Evolutionary conservation across 495 filamentous ascomycete genomes (phyloP).

Genomic region (Staphylotrichum longicolle): DNA sequence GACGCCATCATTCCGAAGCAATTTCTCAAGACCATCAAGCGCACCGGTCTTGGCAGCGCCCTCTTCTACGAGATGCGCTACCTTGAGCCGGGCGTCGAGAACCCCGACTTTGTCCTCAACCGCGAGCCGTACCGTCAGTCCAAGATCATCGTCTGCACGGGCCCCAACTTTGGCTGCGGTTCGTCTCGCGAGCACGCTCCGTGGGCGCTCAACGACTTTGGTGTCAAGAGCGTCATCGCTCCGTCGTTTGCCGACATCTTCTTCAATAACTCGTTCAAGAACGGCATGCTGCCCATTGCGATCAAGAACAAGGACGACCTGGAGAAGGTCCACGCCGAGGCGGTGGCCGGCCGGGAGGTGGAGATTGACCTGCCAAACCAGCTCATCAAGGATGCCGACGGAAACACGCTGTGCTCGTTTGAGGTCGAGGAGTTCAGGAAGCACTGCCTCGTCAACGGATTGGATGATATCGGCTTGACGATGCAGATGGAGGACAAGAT

Average conservation of each 20-base stretch:
- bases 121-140: slow-evolving; percentile 77
- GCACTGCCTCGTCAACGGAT: slow-evolving; percentile 89
- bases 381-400: slow-evolving; percentile 70
- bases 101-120: slow-evolving; percentile 85
- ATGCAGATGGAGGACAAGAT: slow-evolving; percentile 92
- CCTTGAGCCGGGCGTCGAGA: slow-evolving; percentile 67
- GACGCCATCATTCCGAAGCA: slow-evolving; percentile 99
- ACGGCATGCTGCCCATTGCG: slow-evolving; percentile 91
- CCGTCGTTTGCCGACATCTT: slow-evolving; percentile 96
- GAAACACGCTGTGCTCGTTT: slow-evolving; percentile 70
- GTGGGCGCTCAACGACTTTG: slow-evolving; percentile 95
- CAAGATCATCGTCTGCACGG: slow-evolving; percentile 92
- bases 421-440: slow-evolving; percentile 89
- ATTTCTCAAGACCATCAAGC: slow-evolving; percentile 99
- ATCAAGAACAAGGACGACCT: slow-evolving; percentile 67
- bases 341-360: slow-evolving; percentile 77
- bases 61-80: slow-evolving; percentile 84
- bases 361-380: slow-evolving; percentile 90
- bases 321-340: slow-evolving; percentile 72
- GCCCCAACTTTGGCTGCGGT: slow-evolving; percentile 94
- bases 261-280: slow-evolving; percentile 99
- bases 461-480: slow-evolving; percentile 95
- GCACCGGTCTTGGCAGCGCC: slow-evolving; percentile 84
- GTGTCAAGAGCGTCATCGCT: slow-evolving; percentile 90
- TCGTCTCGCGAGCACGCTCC: slow-evolving; percentile 93